A percentile compares a stretch with the other conserved stretches of the same genome.
Evolutionary conservation across 495 filamentous ascomycete genomes (phyloP).

Genomic region (Hypomontagnella submonticulosa): DNA sequence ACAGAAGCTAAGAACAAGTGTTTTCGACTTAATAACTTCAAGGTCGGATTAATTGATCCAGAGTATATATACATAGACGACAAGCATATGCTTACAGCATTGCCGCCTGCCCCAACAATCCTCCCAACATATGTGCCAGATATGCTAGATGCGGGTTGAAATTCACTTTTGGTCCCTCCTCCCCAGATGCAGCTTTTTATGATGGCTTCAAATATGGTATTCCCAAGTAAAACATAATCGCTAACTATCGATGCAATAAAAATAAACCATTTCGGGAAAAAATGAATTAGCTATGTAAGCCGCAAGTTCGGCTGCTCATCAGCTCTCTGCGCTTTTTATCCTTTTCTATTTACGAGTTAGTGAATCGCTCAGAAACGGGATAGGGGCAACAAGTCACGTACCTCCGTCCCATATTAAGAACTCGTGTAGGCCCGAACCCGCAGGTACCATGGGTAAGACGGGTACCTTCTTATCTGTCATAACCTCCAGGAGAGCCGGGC

Average conservation of each 20-base stretch:
- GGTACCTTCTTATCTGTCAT: constrained; percentile 90
- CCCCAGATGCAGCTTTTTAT: constrained; percentile 18
- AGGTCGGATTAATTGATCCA: constrained; percentile 12
- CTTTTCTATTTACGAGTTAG: constrained; percentile 67
- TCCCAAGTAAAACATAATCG: constrained; percentile 30
- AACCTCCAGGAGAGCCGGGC: constrained; percentile 76
- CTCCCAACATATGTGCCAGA: constrained; percentile 13
- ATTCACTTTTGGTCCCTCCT: constrained; percentile 31
- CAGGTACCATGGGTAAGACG: constrained; percentile 95
- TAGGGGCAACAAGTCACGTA: constrained; percentile 48
- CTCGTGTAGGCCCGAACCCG: constrained; percentile 87
- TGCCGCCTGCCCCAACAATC: constrained; percentile 18
- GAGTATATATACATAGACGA: constrained; percentile 25
- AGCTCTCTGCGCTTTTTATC: constrained; percentile 76
- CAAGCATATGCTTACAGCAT: constrained; percentile 19
- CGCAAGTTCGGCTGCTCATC: constrained; percentile 75
- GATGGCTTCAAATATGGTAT: constrained; percentile 29
- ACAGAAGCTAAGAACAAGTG: too few species aligned
- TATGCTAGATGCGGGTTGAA: constrained; percentile 16
- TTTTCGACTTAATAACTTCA: constrained; percentile 1
- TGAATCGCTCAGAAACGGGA: constrained; percentile 31
- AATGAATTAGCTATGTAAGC: constrained; percentile 56
- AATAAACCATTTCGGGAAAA: neutral
- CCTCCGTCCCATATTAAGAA: constrained; percentile 91
- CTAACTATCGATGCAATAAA: constrained; percentile 38